Base-by-base conservation (phyloP, 108 stramenopile genomes). In the Cyclostephanos tholiformis region DNA sequence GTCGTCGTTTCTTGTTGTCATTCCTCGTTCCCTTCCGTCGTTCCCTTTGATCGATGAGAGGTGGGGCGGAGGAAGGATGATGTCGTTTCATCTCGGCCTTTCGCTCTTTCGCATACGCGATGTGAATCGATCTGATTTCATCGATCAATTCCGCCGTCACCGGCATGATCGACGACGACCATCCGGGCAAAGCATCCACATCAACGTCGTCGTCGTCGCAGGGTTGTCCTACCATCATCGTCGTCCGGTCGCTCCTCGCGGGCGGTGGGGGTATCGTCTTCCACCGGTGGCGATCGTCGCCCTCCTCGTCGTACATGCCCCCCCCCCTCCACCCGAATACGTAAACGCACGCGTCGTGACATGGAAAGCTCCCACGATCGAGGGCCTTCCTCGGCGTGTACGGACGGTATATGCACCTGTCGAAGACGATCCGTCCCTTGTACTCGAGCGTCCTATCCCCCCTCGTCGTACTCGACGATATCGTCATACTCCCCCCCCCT, bases 281-380 rank as follows among this genome's bases (percentile, higher is more conserved):
- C 44, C 44, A 46, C 3, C 14, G 16, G 44, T 14, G 14, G 44
- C 9, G 11, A 27, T 25, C n/a, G 25, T 20, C 17, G 17, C 30
- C 27, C 4, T 44, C 44, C 38, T 22, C 63, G 6, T 32, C 41
- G 2, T 59, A n/a, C n/a, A n/a, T n/a, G n/a, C n/a, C 43, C 23
- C 30, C 49, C 29, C 30, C n/a, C 36, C 23, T 71, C 79, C 82
- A 66, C 9, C 80, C 78, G 69, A 97, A 97, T 6, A 95, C 73
- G 59, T 86, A 97, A 0, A 87, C 56, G 74, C 93, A 91, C 23
- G 96, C 96, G 82, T 97, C 96, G 57, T 93, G 92, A 46, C 88
- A 91, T 0, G 96, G 87, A 69, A 97, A 97, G 56, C 85, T 85
- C 70, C 93, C 93, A 51, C 75, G 78, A 80, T 97, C 89, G 52